Evolutionary conservation across 2,329 filamentous ascomycete species (phyloP).

Genomic region (Apiospora pterosperma): DNA sequence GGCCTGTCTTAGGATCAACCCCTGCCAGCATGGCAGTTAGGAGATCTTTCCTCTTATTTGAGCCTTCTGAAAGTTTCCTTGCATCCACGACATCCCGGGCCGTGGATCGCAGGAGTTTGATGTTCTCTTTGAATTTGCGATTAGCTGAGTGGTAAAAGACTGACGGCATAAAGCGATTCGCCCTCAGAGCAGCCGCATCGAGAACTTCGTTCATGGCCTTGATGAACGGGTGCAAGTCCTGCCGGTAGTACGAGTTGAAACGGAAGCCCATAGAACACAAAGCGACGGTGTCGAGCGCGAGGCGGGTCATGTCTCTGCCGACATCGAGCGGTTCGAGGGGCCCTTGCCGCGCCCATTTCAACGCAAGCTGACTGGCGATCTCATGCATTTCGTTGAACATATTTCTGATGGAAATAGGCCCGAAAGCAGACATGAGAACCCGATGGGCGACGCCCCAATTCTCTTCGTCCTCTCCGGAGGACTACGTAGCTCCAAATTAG

Average conservation of each 20-base stretch:
- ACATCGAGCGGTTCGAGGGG: slow-evolving; percentile 21
- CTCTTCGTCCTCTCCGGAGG: slow-evolving; percentile 13
- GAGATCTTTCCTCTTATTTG: slow-evolving; percentile 56
- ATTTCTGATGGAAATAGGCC: slow-evolving; percentile 60
- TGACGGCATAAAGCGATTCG: slow-evolving; percentile 12
- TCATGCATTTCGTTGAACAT: slow-evolving; percentile 73
- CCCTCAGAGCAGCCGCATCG: slow-evolving; percentile 48
- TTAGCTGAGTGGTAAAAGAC: background rate
- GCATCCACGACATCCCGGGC: slow-evolving; percentile 43
- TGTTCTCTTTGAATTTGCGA: slow-evolving; percentile 11
- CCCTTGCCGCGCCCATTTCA: slow-evolving; percentile 69
- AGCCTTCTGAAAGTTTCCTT: slow-evolving; percentile 35
- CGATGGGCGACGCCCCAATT: slow-evolving; percentile 68
- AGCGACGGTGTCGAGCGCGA: slow-evolving; percentile 69
- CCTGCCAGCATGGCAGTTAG: slow-evolving; percentile 68
- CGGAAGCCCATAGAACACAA: slow-evolving; percentile 56
- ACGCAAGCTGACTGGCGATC: slow-evolving; percentile 59
- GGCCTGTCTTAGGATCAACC: slow-evolving; percentile 63
- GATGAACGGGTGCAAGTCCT: slow-evolving; percentile 68
- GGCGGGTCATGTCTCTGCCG: slow-evolving; percentile 65
- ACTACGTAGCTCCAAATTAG: background rate
- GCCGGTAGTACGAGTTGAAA: slow-evolving; percentile 68
- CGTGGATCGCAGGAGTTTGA: slow-evolving; percentile 37
- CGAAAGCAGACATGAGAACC: slow-evolving; percentile 65
- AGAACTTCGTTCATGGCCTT: slow-evolving; percentile 63